phyloP scores from a whole-genome alignment of 2,329 filamentous ascomycete genomes.

The Aspergillus sp. region DNA sequence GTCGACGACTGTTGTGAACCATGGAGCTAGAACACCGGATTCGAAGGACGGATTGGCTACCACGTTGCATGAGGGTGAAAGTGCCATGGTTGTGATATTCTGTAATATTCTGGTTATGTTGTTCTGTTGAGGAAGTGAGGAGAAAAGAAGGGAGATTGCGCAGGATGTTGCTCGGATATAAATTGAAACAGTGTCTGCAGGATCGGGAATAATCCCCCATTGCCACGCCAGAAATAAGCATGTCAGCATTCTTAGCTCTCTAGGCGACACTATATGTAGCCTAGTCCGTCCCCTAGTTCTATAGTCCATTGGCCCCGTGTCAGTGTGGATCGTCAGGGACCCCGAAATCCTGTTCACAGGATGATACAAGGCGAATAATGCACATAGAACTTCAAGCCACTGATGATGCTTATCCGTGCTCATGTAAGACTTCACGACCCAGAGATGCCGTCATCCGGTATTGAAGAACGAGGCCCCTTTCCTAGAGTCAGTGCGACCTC shows the following conservation, averaged over 20 bases:
- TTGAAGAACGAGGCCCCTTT: too few species aligned
- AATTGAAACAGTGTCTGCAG: background rate
- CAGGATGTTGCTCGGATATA: background rate
- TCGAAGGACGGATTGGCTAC: slow-evolving; percentile 23
- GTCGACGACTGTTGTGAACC: slow-evolving; percentile 17
- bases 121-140: background rate
- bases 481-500: too few species aligned
- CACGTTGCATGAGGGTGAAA: slow-evolving; percentile 18
- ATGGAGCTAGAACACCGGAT: slow-evolving; percentile 17
- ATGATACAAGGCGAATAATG: too few species aligned
- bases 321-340: too few species aligned
- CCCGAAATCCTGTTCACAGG: too few species aligned
- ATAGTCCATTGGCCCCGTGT: background rate
- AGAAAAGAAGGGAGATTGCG: background rate
- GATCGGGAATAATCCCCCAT: background rate
- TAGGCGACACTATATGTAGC: background rate
- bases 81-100: slow-evolving; percentile 10
- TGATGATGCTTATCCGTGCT: too few species aligned
- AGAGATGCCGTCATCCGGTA: too few species aligned
- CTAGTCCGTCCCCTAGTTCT: background rate
- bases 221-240: background rate
- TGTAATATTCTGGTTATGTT: background rate
- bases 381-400: too few species aligned
- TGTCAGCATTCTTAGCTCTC: background rate
- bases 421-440: too few species aligned